A percentile compares a stretch with the other conserved stretches of the same genome.
Conservation (phyloP, 208 protist genomes). For the Crithidia fasciculata region DNA sequence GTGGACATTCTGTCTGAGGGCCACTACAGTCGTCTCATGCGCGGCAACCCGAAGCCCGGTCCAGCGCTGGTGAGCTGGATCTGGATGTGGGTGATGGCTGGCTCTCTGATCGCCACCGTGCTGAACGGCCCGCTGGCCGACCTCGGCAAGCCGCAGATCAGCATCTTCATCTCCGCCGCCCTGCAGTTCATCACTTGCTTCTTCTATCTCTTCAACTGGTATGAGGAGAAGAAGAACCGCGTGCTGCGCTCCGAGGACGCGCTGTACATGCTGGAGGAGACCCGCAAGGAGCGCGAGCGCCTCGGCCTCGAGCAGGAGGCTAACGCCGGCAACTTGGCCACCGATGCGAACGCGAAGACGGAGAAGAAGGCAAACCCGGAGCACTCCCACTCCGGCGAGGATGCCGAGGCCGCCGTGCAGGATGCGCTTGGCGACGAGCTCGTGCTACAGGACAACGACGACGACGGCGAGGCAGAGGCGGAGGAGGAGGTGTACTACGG, state of each 20-base stretch:
- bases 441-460: not conserved
- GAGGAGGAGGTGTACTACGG: constrained; percentile 19
- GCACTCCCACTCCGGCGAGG: constrained; percentile 5
- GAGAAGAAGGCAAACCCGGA: not conserved
- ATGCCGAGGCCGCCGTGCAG: constrained; percentile 16
- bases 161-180: constrained; percentile 57
- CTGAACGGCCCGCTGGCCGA: constrained; percentile 70
- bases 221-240: constrained; percentile 64
- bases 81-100: constrained; percentile 64
- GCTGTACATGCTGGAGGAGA: constrained; percentile 33
- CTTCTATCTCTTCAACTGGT: constrained; percentile 73
- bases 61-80: constrained; percentile 70
- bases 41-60: constrained; percentile 43
- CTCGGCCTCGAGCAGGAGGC: constrained; percentile 1
- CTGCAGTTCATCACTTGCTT: constrained; percentile 55
- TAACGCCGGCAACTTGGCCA: not conserved
- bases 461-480: not conserved
- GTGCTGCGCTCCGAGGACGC: constrained; percentile 55
- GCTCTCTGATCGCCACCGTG: constrained; percentile 39
- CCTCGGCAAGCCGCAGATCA: constrained; percentile 39
- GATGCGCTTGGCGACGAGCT: constrained; percentile 1
- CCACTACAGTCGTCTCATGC: constrained; percentile 77
- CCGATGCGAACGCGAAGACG: not conserved
- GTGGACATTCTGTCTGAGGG: constrained; percentile 81
- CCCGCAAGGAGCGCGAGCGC: constrained; percentile 37